Percentiles rank a stretch among this genome's conserved stretches.
Conservation (phyloP, 2,329 filamentous ascomycete species). For the Cercospora berteroae region DNA sequence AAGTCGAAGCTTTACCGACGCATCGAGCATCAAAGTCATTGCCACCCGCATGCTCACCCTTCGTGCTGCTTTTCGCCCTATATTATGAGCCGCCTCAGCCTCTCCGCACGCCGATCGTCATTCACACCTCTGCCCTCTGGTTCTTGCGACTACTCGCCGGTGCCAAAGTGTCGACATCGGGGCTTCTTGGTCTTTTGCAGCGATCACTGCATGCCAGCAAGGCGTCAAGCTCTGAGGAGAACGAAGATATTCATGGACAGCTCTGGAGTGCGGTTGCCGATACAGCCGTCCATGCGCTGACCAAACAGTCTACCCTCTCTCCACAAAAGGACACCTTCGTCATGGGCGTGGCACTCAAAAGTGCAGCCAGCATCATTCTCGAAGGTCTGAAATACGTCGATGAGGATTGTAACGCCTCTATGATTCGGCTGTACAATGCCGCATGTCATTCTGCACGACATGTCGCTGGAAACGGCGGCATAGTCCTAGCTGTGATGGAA, state of each 20-base stretch:
- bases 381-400: constrained; percentile 50
- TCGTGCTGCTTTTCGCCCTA: constrained; percentile 52
- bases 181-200: constrained; percentile 22
- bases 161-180: constrained; percentile 21
- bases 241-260: constrained; percentile 2
- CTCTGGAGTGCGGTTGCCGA: constrained; percentile 25
- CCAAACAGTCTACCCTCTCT: constrained; percentile 8
- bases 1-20: constrained; percentile 62
- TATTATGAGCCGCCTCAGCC: constrained; percentile 24
- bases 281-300: constrained; percentile 8
- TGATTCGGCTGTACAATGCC: constrained; percentile 26
- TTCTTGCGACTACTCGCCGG: constrained; percentile 21
- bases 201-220: constrained; percentile 15
- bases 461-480: constrained; percentile 66
- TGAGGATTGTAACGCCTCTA: background rate
- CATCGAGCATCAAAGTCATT: constrained; percentile 55
- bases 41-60: constrained; percentile 56
- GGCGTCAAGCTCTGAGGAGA: background rate
- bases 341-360: constrained; percentile 53
- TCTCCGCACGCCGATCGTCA: constrained; percentile 7
- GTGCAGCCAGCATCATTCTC: constrained; percentile 66
- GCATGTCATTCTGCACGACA: constrained; percentile 53
- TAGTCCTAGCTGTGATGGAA: constrained; percentile 67
- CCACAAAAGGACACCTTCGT: constrained; percentile 19
- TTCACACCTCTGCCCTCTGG: constrained; percentile 20